Evolutionary conservation across 768 basidiomycete genomes (phyloP).

Genomic region (Trametes coccinea): DNA sequence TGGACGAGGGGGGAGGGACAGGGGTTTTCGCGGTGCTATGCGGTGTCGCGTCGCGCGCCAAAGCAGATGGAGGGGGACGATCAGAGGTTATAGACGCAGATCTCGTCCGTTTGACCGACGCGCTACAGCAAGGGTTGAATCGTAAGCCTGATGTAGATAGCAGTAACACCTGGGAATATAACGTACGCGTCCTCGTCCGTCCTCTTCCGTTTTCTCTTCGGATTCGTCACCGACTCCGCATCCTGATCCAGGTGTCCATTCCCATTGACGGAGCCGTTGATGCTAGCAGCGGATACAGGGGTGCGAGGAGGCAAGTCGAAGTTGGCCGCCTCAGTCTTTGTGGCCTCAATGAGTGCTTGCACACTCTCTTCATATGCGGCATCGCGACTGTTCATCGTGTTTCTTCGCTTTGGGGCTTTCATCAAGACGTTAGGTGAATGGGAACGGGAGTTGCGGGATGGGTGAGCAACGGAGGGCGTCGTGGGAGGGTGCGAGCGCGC

Average conservation of each 20-base stretch:
- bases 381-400: constrained; percentile 98
- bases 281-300: constrained; percentile 19
- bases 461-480: constrained; percentile 34
- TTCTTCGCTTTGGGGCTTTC: constrained; percentile 82
- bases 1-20: constrained; percentile 17
- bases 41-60: constrained; percentile 32
- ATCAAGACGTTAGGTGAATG: constrained; percentile 62
- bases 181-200: constrained; percentile 71
- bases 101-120: constrained; percentile 69
- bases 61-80: constrained; percentile 40
- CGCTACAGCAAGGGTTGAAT: constrained; percentile 33
- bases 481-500: constrained; percentile 58
- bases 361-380: constrained; percentile 86
- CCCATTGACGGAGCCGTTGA: constrained; percentile 35
- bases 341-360: constrained; percentile 73
- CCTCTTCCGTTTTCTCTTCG: constrained; percentile 74
- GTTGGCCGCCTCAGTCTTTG: constrained; percentile 69
- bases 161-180: background rate
- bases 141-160: background rate
- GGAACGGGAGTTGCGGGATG: constrained; percentile 68
- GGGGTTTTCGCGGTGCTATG: constrained; percentile 30
- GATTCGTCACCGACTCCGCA: constrained; percentile 41
- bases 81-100: constrained; percentile 75
- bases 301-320: constrained; percentile 22
- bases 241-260: constrained; percentile 48